Conservation (phyloP, 2,329 filamentous ascomycete genomes). For the Scortechinia acanthostroma region DNA sequence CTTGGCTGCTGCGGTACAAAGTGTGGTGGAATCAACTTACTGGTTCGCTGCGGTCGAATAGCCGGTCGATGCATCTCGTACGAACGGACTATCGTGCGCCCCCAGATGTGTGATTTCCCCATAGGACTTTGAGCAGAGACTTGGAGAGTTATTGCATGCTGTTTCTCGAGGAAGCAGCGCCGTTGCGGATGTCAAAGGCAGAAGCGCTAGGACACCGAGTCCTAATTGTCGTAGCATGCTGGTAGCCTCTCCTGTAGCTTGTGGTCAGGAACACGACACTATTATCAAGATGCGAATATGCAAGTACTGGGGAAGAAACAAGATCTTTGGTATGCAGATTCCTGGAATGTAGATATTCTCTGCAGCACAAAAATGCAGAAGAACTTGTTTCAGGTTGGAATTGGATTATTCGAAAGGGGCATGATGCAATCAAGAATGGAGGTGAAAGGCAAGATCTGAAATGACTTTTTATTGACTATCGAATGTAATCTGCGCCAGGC, state of each 20-base stretch:
- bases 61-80: slow-evolving; percentile 34
- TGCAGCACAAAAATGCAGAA: too few species aligned
- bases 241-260: too few species aligned
- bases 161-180: slow-evolving; percentile 14
- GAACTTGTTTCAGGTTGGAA: too few species aligned
- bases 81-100: slow-evolving; percentile 44
- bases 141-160: slow-evolving; percentile 48
- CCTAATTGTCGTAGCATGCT: slow-evolving; percentile 2
- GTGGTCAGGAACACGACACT: too few species aligned
- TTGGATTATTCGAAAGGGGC: too few species aligned
- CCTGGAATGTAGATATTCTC: background rate
- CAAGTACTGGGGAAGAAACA: background rate
- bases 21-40: slow-evolving; percentile 14
- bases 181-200: background rate
- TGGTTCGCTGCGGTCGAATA: slow-evolving; percentile 42
- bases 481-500: too few species aligned
- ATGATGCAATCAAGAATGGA: too few species aligned
- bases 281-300: background rate
- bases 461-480: too few species aligned
- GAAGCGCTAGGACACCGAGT: background rate
- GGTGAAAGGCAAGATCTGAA: too few species aligned
- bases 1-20: background rate
- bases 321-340: background rate
- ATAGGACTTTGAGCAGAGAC: slow-evolving; percentile 40
- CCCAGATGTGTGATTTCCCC: slow-evolving; percentile 45